phyloP scores from a whole-genome alignment of 345 rosid genomes.

The Ricinus communis region DNA sequence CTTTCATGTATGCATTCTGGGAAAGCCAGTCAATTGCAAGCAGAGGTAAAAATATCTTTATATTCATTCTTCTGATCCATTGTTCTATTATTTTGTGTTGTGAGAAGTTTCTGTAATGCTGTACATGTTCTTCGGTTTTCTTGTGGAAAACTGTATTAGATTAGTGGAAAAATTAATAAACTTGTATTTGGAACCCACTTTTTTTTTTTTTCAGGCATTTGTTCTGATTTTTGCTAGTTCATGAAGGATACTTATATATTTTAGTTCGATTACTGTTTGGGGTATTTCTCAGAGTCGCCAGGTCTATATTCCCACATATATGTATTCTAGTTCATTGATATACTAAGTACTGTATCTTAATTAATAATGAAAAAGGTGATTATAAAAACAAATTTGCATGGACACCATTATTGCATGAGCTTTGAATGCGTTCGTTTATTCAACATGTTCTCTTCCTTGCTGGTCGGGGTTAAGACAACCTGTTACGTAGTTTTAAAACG shows the following conservation, averaged over 20 bases:
- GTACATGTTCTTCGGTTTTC: slow-evolving; percentile 33
- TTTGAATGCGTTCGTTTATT: too few species aligned
- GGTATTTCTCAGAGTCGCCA: not conserved
- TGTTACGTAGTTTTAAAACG: too few species aligned
- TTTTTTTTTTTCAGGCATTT: slow-evolving; percentile 16
- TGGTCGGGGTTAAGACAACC: too few species aligned
- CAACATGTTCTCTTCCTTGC: too few species aligned
- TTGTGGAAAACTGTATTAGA: slow-evolving; percentile 23
- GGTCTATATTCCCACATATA: not conserved
- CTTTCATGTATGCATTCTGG: slow-evolving; percentile 25
- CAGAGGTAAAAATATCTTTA: slow-evolving; percentile 41
- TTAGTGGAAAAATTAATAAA: slow-evolving; percentile 31
- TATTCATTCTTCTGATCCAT: slow-evolving; percentile 35
- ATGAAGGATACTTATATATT: slow-evolving; percentile 5
- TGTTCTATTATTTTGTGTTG: slow-evolving; percentile 23
- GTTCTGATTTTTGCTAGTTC: not conserved
- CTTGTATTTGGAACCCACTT: slow-evolving; percentile 16
- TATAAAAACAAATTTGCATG: not conserved
- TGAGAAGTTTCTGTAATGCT: slow-evolving; percentile 38
- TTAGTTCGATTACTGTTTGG: not conserved
- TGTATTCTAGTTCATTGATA: not conserved
- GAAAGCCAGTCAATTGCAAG: slow-evolving; percentile 36
- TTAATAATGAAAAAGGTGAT: not conserved
- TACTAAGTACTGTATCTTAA: not conserved
- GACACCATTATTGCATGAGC: not conserved